Evolutionary conservation across 2,329 filamentous ascomycete genomes (phyloP).

Genomic region (Colletotrichum australisinense): DNA sequence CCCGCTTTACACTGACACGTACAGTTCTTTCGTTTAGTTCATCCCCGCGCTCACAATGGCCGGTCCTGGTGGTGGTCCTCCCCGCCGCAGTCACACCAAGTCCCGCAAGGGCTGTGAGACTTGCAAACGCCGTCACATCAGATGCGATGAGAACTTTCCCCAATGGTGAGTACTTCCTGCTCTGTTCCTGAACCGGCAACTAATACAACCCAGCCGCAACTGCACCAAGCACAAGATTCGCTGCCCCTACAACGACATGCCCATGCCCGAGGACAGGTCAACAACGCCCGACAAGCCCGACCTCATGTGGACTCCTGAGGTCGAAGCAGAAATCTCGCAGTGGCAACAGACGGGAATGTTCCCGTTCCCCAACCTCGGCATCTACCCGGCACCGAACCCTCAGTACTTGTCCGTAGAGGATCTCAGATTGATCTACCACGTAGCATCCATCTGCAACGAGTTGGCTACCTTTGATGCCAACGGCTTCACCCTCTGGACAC

Average conservation of each 20-base stretch:
- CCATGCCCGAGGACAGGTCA: constrained; percentile 72
- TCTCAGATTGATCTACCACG: constrained; percentile 89
- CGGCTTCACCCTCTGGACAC: constrained; percentile 91
- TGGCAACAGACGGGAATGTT: constrained; percentile 89
- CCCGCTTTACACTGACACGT: constrained; percentile 33
- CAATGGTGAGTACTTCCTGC: constrained; percentile 78
- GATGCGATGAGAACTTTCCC: constrained; percentile 97
- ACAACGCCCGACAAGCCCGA: constrained; percentile 72
- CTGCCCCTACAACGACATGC: constrained; percentile 95
- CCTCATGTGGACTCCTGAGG: constrained; percentile 87
- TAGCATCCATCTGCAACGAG: constrained; percentile 87
- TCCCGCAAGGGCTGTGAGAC: constrained; percentile 98
- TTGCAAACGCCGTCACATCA: constrained; percentile 96
- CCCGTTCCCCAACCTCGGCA: constrained; percentile 83
- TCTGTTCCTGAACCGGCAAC: not conserved
- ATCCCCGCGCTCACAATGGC: constrained; percentile 73
- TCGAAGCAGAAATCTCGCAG: constrained; percentile 81
- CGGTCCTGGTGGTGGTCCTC: constrained; percentile 93
- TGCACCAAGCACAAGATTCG: constrained; percentile 99
- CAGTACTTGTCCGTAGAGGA: constrained; percentile 81
- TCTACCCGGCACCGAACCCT: constrained; percentile 80
- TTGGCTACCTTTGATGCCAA: constrained; percentile 81
- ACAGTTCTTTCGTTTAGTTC: constrained; percentile 46
- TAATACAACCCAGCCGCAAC: constrained; percentile 76
- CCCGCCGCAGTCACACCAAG: constrained; percentile 94